Evolutionary conservation across 1,284 basidiomycete species (phyloP).

Genomic region (Chalciporus sp.): DNA sequence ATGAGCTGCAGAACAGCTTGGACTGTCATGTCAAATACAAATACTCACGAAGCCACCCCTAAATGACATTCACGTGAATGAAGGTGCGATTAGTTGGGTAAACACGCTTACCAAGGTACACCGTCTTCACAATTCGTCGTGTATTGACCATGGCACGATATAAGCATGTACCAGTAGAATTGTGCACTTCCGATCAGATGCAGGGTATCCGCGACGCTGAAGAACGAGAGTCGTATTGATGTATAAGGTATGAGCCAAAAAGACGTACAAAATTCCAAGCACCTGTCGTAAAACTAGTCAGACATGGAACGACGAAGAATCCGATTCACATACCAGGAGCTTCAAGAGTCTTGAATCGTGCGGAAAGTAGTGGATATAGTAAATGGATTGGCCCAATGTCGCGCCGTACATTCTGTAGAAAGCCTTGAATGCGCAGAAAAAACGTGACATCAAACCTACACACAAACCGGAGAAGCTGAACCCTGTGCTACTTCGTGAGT

Average conservation of each 20-base stretch:
- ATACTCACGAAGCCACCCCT: slow-evolving; percentile 18
- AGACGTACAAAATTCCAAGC: slow-evolving; percentile 1
- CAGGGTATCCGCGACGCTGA: slow-evolving; percentile 8
- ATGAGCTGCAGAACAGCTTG: neutral
- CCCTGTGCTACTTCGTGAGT: slow-evolving; percentile 5
- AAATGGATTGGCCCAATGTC: slow-evolving; percentile 12
- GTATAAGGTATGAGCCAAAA: neutral
- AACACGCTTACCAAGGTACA: slow-evolving; percentile 9
- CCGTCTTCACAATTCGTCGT: slow-evolving; percentile 2
- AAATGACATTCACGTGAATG: neutral
- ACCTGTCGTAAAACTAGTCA: slow-evolving; percentile 9
- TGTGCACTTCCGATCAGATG: slow-evolving; percentile 1
- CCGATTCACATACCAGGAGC: slow-evolving; percentile 1
- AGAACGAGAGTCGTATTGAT: neutral
- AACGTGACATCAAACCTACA: neutral
- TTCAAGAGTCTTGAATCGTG: slow-evolving; percentile 5
- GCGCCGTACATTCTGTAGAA: slow-evolving; percentile 14
- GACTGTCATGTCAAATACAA: neutral
- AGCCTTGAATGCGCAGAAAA: neutral
- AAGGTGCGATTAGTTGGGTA: neutral
- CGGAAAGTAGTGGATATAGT: slow-evolving; percentile 16
- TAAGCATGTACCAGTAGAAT: neutral
- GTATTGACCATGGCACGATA: slow-evolving; percentile 1
- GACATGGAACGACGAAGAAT: neutral
- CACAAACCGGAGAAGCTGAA: slow-evolving; percentile 8